Evolutionary conservation across 768 basidiomycete genomes (phyloP), one percentile per base, ranked within the genome.

Genomic region (Rickenella mellea): DNA sequence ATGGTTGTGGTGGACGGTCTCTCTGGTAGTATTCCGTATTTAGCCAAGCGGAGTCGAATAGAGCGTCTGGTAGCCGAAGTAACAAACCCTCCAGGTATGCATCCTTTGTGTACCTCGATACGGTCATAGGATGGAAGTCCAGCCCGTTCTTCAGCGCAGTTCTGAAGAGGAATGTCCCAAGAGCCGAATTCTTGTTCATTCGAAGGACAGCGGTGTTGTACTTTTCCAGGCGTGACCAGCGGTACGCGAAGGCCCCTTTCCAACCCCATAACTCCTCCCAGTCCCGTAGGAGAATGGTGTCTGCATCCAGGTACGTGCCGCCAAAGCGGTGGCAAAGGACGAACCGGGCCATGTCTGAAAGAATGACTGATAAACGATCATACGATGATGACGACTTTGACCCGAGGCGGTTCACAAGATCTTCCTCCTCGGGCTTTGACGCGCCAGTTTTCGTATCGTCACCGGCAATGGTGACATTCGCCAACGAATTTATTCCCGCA

Each of bases 181-280:
- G 64, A 6, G 94, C 93, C 4, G 88, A 92, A 15, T 78, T 77
- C 59, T 88, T 92, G 74, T 94, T 91, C 68, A 99, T 69, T 56
- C 83, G 88, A 46, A 99, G 71, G 9, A 98, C 90, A 2, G 96
- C 93, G 10, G 94, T 98, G 68, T 98, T 97, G 62, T 97, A 97
- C 58, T 83, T 87, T 54, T 85, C 78, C 48, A 93, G 67, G 37
- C 89, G 80, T 17, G 86, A 89, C 94, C 94, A 99, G 2, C 94
- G 74, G 59, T 97, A 98, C 6, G 94, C 93, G 53, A 96, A 99
- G 14, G 92, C 91, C 28, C 93, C 93, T 52, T 83, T 79, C 83
- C 88, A 96, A 22, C 89, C 90, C 90, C 90, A 97, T 5, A 99
- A 68, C 51, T 98, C 94, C 57, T 96, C 93, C 96, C 96, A 99